Evolutionary conservation across 495 filamentous ascomycete species (phyloP).

Genomic region (Lentithecium fluviatile): DNA sequence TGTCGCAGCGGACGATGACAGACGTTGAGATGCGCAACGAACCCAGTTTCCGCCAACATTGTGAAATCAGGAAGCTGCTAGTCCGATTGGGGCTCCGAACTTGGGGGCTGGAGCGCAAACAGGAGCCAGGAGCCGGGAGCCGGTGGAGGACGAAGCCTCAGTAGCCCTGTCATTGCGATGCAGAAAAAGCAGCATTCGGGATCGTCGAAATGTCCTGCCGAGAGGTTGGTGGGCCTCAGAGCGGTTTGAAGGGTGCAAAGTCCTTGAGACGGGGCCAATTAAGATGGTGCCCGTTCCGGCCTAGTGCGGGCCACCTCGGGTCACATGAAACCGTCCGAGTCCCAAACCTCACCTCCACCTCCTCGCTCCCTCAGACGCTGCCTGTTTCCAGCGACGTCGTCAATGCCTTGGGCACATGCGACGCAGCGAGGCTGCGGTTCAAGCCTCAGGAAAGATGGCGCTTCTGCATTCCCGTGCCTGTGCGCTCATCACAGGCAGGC

Average conservation of each 20-base stretch:
- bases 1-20: constrained; percentile 12
- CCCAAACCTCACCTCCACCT: constrained; percentile 26
- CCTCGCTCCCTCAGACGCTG: constrained; percentile 23
- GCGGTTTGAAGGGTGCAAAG: constrained; percentile 22
- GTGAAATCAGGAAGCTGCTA: constrained; percentile 1
- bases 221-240: constrained; percentile 23
- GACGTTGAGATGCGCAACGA: neutral
- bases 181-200: constrained; percentile 7
- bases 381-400: constrained; percentile 30
- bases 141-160: neutral
- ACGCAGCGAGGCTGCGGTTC: constrained; percentile 8
- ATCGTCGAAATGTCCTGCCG: constrained; percentile 21
- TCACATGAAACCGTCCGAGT: constrained; percentile 16
- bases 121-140: neutral
- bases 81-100: constrained; percentile 1
- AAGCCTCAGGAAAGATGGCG: constrained; percentile 24
- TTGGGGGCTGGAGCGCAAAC: constrained; percentile 12
- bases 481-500: constrained; percentile 16
- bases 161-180: neutral
- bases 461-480: constrained; percentile 24
- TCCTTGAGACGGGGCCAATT: constrained; percentile 26
- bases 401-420: constrained; percentile 31
- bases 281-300: constrained; percentile 16
- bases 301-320: constrained; percentile 11
- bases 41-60: neutral